These are phyloP conservation scores for Ballota nigra DNA, from an alignment of 257 asterid species.

Conservation along the genomic window DNA sequence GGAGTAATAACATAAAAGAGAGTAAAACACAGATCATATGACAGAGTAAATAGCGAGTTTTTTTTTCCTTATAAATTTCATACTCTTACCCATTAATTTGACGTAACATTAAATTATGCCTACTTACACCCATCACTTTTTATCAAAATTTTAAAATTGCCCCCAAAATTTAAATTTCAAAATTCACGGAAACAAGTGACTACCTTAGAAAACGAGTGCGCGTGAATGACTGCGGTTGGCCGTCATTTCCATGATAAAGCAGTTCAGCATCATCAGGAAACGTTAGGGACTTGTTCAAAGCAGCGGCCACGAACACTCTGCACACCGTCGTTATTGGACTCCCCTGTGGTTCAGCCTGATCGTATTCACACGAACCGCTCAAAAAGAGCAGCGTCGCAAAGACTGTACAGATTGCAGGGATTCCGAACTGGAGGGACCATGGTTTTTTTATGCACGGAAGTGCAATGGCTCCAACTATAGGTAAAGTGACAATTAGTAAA, in stretches of 20 bases:
- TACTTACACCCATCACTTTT: too few relatives aligned
- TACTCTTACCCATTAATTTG: too few relatives aligned
- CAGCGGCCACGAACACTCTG: slow-evolving; percentile 46
- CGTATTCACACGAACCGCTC: slow-evolving; percentile 26
- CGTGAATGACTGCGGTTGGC: neutral
- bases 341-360: slow-evolving; percentile 15
- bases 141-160: too few relatives aligned
- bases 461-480: slow-evolving; percentile 47
- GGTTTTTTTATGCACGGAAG: slow-evolving; percentile 60
- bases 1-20: too few relatives aligned
- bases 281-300: slow-evolving; percentile 23
- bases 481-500: slow-evolving; percentile 13
- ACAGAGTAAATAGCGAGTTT: too few relatives aligned
- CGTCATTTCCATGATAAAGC: slow-evolving; percentile 14
- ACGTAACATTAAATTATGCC: too few relatives aligned
- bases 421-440: slow-evolving; percentile 58
- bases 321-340: slow-evolving; percentile 41
- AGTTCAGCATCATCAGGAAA: slow-evolving; percentile 18
- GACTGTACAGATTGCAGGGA: slow-evolving; percentile 48
- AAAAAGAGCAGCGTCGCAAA: slow-evolving; percentile 37
- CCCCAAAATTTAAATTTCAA: too few relatives aligned
- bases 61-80: too few relatives aligned
- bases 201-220: slow-evolving; percentile 41
- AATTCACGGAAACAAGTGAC: neutral
- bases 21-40: too few relatives aligned